These are phyloP conservation scores for Boletus subcaerulescens DNA, from an alignment of 768 basidiomycete species.

Conservation along the genomic window DNA sequence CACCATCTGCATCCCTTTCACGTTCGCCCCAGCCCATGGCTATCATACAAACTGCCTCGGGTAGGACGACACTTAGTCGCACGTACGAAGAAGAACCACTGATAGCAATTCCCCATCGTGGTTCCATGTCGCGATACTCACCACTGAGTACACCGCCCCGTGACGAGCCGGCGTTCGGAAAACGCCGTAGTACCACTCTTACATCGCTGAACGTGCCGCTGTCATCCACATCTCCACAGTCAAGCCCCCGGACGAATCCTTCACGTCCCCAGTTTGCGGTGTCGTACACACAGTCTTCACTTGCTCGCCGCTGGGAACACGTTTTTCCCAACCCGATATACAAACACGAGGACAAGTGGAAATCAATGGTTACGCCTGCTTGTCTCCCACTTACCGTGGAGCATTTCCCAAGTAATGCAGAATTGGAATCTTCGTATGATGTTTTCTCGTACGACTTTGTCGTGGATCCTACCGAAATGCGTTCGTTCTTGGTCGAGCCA, in stretches of 20 bases:
- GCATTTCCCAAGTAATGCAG: constrained; percentile 73
- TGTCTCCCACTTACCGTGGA: constrained; percentile 91
- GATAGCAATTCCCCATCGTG: constrained; percentile 39
- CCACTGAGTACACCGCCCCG: constrained; percentile 69
- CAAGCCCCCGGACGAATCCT: constrained; percentile 55
- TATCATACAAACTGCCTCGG: constrained; percentile 36
- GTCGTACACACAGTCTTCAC: constrained; percentile 61
- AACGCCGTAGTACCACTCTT: constrained; percentile 50
- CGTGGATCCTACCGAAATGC: constrained; percentile 79
- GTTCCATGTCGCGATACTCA: constrained; percentile 53
- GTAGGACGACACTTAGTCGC: constrained; percentile 48
- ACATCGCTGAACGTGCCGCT: constrained; percentile 38
- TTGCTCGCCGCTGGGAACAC: constrained; percentile 91
- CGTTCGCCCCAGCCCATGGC: constrained; percentile 43
- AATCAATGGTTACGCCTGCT: constrained; percentile 75
- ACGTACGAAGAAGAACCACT: constrained; percentile 57
- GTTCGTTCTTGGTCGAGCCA: constrained; percentile 80
- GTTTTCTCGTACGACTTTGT: constrained; percentile 88
- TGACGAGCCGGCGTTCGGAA: constrained; percentile 53
- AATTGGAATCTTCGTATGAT: constrained; percentile 75
- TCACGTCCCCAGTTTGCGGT: constrained; percentile 57
- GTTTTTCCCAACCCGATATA: constrained; percentile 68
- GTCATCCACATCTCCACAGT: constrained; percentile 45
- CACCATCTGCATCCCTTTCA: constrained; percentile 31
- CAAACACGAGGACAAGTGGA: constrained; percentile 92